Evolutionary conservation across 139 green algal species (phyloP).

Genomic region (Chlamydomonas incerta): DNA sequence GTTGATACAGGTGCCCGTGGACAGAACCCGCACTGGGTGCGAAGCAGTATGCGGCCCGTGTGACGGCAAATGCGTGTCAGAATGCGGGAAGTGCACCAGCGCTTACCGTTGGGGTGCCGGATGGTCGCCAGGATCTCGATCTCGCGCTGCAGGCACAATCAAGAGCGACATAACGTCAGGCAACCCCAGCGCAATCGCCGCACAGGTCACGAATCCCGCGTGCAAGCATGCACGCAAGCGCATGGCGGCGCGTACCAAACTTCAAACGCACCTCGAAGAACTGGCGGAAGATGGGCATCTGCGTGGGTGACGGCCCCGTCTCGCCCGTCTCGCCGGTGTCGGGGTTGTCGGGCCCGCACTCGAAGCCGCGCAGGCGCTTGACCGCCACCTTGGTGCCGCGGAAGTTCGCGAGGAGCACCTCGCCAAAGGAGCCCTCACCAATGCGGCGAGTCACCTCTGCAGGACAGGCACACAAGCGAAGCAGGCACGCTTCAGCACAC

Average conservation of each 20-base stretch:
- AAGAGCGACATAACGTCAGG: no score
- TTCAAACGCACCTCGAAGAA: slow-evolving; percentile 50
- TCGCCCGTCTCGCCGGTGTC: slow-evolving; percentile 26
- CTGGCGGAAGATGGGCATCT: slow-evolving; percentile 45
- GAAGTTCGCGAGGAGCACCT: slow-evolving; percentile 67
- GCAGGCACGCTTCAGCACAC: no score
- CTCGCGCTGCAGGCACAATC: slow-evolving; percentile 58
- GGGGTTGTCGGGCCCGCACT: slow-evolving; percentile 31
- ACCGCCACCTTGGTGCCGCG: slow-evolving; percentile 68
- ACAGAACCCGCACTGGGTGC: no score
- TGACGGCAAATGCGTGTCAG: no score
- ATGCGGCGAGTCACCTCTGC: slow-evolving; percentile 54
- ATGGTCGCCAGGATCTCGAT: slow-evolving; percentile 71
- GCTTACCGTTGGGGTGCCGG: slow-evolving; percentile 64
- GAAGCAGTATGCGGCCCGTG: no score
- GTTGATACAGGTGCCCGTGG: no score
- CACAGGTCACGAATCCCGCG: no score
- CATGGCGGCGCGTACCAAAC: no score
- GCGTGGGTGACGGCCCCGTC: slow-evolving; percentile 33
- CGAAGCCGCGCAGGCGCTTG: slow-evolving; percentile 66
- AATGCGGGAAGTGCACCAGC: background rate
- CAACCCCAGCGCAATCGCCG: no score
- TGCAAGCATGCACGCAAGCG: no score
- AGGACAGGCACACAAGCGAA: background rate
- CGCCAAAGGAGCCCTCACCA: slow-evolving; percentile 70